A percentile compares a stretch with the other conserved stretches of the same genome.
Evolutionary conservation across 2,329 filamentous ascomycete species (phyloP).

Genomic region (Monosporascus sp.): DNA sequence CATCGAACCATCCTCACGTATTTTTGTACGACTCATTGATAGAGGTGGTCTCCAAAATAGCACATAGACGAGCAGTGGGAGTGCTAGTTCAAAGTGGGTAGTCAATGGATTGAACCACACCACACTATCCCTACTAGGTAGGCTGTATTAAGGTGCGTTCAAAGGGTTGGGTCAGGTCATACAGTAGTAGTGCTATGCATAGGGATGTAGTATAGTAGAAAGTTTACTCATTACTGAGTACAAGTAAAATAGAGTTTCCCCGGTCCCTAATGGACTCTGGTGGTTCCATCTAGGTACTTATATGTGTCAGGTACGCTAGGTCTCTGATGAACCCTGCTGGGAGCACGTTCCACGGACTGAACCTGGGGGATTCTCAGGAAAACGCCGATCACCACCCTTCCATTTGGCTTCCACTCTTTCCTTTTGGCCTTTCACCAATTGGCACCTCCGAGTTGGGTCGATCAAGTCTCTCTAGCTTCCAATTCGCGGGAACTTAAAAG

Average conservation of each 20-base stretch:
- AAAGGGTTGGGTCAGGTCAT: background rate
- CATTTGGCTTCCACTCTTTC: slow-evolving; percentile 4
- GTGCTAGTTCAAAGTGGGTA: background rate
- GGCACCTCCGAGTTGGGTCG: background rate
- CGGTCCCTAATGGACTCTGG: background rate
- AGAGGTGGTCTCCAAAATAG: background rate
- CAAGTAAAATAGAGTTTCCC: background rate
- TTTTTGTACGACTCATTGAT: background rate
- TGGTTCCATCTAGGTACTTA: background rate
- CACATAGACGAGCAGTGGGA: background rate
- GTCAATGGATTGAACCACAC: background rate
- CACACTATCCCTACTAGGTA: background rate
- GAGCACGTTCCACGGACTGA: background rate
- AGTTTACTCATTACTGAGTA: background rate
- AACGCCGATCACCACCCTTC: slow-evolving; percentile 19
- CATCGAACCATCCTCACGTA: background rate
- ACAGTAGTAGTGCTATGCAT: no score
- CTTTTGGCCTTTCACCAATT: background rate
- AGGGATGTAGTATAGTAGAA: background rate
- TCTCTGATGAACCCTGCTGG: background rate
- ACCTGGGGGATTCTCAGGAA: slow-evolving; percentile 16
- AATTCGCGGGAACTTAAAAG: background rate
- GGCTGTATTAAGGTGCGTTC: background rate
- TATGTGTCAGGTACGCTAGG: background rate
- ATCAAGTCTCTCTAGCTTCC: background rate